phyloP scores from a whole-genome alignment of 345 rosid species.

The Salix caprea region DNA sequence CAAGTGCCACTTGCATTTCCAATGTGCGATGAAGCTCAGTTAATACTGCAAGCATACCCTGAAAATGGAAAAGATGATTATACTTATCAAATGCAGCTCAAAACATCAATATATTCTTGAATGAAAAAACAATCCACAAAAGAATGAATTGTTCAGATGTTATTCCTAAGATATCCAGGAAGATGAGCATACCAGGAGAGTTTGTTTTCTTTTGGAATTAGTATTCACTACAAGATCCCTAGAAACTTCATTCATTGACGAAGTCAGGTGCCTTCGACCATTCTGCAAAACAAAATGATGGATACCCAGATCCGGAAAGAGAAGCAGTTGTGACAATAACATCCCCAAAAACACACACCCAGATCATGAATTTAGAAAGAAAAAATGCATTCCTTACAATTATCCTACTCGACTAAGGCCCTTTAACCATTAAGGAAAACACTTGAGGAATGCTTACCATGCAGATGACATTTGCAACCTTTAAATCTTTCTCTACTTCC shows the following conservation, averaged over 20 bases:
- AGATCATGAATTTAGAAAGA: neutral
- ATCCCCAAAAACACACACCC: neutral
- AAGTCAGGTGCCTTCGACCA: conserved; percentile 87
- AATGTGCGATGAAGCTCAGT: conserved; percentile 70
- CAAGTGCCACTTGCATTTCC: conserved; percentile 76
- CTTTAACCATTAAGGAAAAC: conserved; percentile 1
- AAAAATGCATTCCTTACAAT: neutral
- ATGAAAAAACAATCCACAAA: neutral
- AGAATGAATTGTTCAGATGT: neutral
- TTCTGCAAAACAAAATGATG: conserved; percentile 50
- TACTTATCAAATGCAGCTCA: neutral
- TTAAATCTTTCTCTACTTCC: conserved; percentile 94
- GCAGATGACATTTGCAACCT: conserved; percentile 92
- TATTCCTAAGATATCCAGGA: conserved; percentile 4
- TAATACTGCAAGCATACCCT: conserved; percentile 86
- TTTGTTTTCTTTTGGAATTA: conserved; percentile 84
- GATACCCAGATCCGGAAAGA: conserved; percentile 20
- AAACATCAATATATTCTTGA: neutral
- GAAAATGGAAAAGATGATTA: conserved; percentile 25
- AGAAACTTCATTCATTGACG: conserved; percentile 95
- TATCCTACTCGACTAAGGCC: neutral
- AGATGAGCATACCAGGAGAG: conserved; percentile 64
- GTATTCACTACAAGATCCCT: conserved; percentile 95
- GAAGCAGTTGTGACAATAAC: neutral
- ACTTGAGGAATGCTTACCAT: conserved; percentile 49